A percentile compares a stretch with the other conserved stretches of the same genome.
Conservation (phyloP, 2,329 filamentous ascomycete genomes). For the Sporothrix phasma region DNA sequence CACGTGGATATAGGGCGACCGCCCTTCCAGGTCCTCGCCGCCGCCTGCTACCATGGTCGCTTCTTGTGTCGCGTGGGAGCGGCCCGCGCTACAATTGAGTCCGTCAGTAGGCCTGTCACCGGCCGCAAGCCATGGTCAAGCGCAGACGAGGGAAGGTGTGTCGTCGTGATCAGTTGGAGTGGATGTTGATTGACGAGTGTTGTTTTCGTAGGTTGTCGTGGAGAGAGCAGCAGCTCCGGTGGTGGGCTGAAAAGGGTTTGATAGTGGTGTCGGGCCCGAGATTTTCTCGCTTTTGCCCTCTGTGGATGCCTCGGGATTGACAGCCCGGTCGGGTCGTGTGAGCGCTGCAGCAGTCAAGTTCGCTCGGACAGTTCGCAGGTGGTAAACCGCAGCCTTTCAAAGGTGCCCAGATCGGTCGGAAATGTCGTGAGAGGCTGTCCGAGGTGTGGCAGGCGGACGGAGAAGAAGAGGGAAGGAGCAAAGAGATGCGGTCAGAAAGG, state of each 20-base stretch:
- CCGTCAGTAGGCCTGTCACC: slow-evolving; percentile 10
- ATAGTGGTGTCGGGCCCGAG: not conserved
- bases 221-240: not conserved
- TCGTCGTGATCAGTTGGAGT: not conserved
- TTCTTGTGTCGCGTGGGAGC: slow-evolving; percentile 12
- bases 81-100: slow-evolving; percentile 8
- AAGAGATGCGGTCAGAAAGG: not conserved
- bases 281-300: not conserved
- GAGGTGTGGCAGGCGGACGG: not conserved
- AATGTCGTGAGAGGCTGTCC: not conserved
- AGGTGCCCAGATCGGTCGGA: not conserved
- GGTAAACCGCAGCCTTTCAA: not conserved
- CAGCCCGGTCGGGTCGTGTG: not conserved
- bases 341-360: not conserved
- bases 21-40: slow-evolving; percentile 37
- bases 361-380: slow-evolving; percentile 6
- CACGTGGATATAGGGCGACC: slow-evolving; percentile 56
- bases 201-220: not conserved
- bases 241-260: not conserved
- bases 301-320: not conserved
- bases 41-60: slow-evolving; percentile 21
- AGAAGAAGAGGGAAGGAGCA: not conserved
- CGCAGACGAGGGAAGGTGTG: not conserved
- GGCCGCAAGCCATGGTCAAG: slow-evolving; percentile 22
- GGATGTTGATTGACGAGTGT: not conserved